Percentiles rank a stretch among this genome's conserved stretches.
Evolutionary conservation across 2,329 filamentous ascomycete species (phyloP).

Genomic region (Diaporthe sp.): DNA sequence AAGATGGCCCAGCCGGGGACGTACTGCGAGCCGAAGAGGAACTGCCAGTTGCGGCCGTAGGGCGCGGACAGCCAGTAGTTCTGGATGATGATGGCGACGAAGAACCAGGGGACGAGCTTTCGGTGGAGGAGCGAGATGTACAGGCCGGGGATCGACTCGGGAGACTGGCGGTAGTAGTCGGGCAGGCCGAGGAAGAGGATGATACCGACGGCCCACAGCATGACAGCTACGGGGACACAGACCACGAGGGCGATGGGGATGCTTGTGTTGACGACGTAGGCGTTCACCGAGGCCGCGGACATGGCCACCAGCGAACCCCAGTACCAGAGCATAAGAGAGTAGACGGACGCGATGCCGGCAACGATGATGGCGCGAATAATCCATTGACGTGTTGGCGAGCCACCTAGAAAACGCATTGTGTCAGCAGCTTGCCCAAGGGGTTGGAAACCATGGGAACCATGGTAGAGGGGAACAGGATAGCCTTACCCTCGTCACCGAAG

Average conservation of each 20-base stretch:
- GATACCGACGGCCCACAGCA: conserved; percentile 70
- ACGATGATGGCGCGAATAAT: conserved; percentile 77
- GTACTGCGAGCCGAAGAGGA: conserved; percentile 71
- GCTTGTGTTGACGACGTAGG: conserved; percentile 51
- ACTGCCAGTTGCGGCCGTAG: conserved; percentile 77
- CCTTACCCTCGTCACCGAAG: conserved; percentile 69
- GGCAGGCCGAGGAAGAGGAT: conserved; percentile 74
- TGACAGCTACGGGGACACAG: conserved; percentile 68
- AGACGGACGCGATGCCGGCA: conserved; percentile 77
- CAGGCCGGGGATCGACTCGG: conserved; percentile 75
- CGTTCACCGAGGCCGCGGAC: conserved; percentile 57
- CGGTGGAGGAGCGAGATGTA: conserved; percentile 73
- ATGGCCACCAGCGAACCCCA: conserved; percentile 72
- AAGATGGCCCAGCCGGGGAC: conserved; percentile 70
- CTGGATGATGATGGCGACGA: conserved; percentile 73
- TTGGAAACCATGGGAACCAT: conserved; percentile 77
- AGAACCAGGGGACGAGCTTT: conserved; percentile 79
- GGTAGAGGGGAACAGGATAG: conserved; percentile 64
- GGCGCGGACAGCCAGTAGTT: conserved; percentile 78
- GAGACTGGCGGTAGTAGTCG: conserved; percentile 75
- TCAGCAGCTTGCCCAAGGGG: conserved; percentile 21
- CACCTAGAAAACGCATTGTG: conserved; percentile 53
- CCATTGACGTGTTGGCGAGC: conserved; percentile 75
- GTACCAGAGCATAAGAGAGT: conserved; percentile 76
- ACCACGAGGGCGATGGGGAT: conserved; percentile 58